Percentiles rank a stretch among this genome's conserved stretches.
Conservation (phyloP, 2,329 filamentous ascomycete genomes). For the Trichoderma cornu-damae region DNA sequence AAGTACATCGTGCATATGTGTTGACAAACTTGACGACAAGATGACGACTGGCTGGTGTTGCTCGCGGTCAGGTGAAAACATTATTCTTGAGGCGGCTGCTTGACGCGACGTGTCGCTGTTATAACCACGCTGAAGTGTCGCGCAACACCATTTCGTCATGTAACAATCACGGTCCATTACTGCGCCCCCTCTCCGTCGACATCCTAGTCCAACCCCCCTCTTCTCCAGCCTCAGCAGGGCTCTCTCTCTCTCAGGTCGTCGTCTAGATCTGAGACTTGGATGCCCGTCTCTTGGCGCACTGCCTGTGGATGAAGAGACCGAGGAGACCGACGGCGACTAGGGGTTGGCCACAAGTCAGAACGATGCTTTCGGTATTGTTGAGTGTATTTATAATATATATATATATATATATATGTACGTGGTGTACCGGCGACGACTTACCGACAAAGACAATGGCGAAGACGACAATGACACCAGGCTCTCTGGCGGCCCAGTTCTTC, state of each 20-base stretch:
- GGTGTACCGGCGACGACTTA: no score
- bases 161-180: conserved; percentile 19
- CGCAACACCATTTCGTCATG: conserved; percentile 20
- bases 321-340: conserved; percentile 33
- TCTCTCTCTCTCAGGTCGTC: background rate
- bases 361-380: background rate
- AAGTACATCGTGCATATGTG: conserved; percentile 7
- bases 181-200: conserved; percentile 16
- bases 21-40: conserved; percentile 14
- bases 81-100: conserved; percentile 11
- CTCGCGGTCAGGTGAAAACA: conserved; percentile 7
- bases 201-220: conserved; percentile 8
- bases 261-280: conserved; percentile 29
- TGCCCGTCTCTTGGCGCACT: conserved; percentile 31
- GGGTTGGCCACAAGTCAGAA: conserved; percentile 20
- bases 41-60: conserved; percentile 12
- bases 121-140: conserved; percentile 17
- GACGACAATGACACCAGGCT: conserved; percentile 40
- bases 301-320: conserved; percentile 32
- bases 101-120: conserved; percentile 15
- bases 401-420: no score
- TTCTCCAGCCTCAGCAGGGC: conserved; percentile 1
- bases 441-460: conserved; percentile 41
- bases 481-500: conserved; percentile 38
- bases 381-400: no score